Base-by-base conservation (phyloP, 768 basidiomycete species). In the Lentinula detonsa region DNA sequence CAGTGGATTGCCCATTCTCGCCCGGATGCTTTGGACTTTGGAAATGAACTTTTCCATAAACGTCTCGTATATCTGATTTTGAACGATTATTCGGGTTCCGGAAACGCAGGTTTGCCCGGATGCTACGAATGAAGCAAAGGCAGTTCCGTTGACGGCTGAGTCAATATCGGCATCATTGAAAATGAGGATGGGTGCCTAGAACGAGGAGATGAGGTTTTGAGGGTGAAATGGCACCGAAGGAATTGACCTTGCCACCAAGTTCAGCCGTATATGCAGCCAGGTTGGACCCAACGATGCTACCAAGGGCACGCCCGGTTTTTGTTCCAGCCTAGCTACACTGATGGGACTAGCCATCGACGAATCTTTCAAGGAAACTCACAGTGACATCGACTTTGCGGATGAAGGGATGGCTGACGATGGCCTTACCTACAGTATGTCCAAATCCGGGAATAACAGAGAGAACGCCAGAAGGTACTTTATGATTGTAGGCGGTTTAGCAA, bases 31-130 rank as follows among this genome's bases (percentile, higher is more conserved):
- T 61, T 78, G 72, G 1, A 84, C 78, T 68, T 93, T 93, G 57
- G 78, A 72, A 10, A 90, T 66, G 70, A 93, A 86, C 16, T 68
- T 69, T 6, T 70, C 66, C 76, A 92, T 78, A 71, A 94, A 93
- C 2, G 72, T 71, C 49, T 90, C 81, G 64, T 91, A 92, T 50
- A 93, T 78, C 8, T 72, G 69, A 46, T 85, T 81, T 60, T 93
- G 91, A 6, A 94, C 73, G 4, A 93, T 76, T 18, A 94, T 76
- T n/a, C 92, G 83, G 11, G 91, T 86, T n/a, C 91, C 92, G 1
- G 92, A 93, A n/a, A 94, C 88, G 62, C 92, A 93, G 8, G 92
- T 93, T 74, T 95, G 93, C 3, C 93, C 93, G 23, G 90, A 91
- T 1, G 93, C 93, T 54, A 95, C 76, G 66, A 94, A 95, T 0